Conservation (phyloP, 768 basidiomycete genomes). For the Cytidiella melzeri region DNA sequence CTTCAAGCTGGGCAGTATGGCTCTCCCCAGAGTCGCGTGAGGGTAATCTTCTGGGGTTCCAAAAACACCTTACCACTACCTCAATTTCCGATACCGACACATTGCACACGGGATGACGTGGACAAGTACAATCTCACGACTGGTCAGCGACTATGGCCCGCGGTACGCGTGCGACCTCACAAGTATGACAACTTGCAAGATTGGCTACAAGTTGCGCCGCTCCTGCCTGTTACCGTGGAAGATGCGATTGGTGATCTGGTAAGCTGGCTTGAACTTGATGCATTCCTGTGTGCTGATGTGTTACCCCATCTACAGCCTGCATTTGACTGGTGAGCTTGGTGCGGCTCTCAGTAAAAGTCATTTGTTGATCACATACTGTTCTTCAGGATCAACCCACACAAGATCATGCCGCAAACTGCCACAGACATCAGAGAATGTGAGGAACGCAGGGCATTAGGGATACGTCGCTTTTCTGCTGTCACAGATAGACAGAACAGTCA, state of each 20-base stretch:
- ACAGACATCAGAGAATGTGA: neutral
- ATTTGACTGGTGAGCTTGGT: slow-evolving; percentile 60
- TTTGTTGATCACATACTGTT: neutral
- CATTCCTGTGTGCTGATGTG: no score
- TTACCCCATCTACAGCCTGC: slow-evolving; percentile 48
- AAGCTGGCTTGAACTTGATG: no score
- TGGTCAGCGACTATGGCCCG: slow-evolving; percentile 34
- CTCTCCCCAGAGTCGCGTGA: slow-evolving; percentile 57
- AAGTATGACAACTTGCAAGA: neutral
- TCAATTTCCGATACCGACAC: slow-evolving; percentile 57
- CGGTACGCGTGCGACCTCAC: slow-evolving; percentile 28
- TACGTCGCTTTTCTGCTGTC: neutral
- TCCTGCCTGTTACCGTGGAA: slow-evolving; percentile 49
- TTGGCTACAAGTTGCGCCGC: slow-evolving; percentile 42
- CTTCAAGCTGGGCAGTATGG: slow-evolving; percentile 72
- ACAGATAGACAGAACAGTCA: neutral
- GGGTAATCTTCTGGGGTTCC: slow-evolving; percentile 67
- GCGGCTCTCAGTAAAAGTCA: slow-evolving; percentile 1
- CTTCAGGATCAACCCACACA: slow-evolving; percentile 54
- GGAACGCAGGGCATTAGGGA: neutral
- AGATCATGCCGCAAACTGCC: slow-evolving; percentile 27
- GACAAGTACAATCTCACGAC: slow-evolving; percentile 38
- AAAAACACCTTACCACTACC: slow-evolving; percentile 52
- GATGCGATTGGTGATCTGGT: slow-evolving; percentile 71
- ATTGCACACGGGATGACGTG: slow-evolving; percentile 36